Conservation (phyloP, 306 rosid genomes). For the Dryas octopetala region DNA sequence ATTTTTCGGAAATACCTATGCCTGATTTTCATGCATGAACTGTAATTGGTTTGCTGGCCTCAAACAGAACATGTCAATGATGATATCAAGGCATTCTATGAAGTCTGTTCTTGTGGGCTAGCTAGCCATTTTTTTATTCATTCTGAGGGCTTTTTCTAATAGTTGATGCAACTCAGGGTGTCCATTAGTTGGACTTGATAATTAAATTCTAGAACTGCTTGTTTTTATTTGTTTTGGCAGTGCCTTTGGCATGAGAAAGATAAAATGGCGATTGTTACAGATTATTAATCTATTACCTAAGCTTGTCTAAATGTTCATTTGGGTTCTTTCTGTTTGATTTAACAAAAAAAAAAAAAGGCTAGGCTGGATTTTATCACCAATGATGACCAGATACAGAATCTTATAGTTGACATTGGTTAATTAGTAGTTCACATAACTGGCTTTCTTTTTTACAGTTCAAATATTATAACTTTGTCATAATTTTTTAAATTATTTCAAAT, state of each 20-base stretch:
- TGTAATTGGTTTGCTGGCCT: neutral
- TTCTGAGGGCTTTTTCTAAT: neutral
- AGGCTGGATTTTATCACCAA: neutral
- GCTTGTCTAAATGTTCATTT: neutral
- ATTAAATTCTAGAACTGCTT: neutral
- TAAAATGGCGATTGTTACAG: neutral
- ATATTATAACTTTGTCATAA: too few relatives aligned
- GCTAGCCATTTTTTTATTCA: neutral
- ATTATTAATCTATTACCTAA: neutral
- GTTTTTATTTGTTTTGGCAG: neutral
- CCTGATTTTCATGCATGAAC: neutral
- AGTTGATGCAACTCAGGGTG: neutral
- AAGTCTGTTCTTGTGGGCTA: conserved; percentile 8
- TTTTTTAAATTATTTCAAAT: too few relatives aligned
- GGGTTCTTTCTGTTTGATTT: conserved; percentile 2
- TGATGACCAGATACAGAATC: neutral
- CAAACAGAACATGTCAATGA: neutral
- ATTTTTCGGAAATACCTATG: neutral
- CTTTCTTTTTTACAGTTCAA: too few relatives aligned
- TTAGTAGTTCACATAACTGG: neutral
- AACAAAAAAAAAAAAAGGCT: neutral
- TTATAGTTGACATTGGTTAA: neutral
- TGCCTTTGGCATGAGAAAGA: neutral
- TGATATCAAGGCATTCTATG: neutral
- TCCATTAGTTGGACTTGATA: neutral